Conservation (phyloP, 1,284 basidiomycete species). For the Cystobasidiaceae sp. region DNA sequence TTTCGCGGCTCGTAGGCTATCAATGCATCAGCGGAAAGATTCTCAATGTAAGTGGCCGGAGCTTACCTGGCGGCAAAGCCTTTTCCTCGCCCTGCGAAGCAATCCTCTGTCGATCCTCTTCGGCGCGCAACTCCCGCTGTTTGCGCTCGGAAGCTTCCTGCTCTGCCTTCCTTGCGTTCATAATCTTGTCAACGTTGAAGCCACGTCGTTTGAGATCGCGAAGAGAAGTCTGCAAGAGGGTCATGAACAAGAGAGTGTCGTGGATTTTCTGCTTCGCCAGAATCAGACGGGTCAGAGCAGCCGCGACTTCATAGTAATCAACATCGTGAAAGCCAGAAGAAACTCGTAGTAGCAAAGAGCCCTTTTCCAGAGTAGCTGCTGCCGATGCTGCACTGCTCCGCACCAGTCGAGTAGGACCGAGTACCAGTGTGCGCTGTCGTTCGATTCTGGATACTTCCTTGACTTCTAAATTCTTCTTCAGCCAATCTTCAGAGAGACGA, state of each 20-base stretch:
- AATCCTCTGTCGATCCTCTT: slow-evolving; percentile 34
- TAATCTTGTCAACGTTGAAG: slow-evolving; percentile 76
- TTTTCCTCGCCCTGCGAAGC: background rate
- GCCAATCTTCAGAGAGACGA: slow-evolving; percentile 63
- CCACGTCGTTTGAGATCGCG: slow-evolving; percentile 76
- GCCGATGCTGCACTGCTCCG: slow-evolving; percentile 60
- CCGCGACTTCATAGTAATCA: slow-evolving; percentile 89
- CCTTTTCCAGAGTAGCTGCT: slow-evolving; percentile 58
- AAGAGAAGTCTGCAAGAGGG: slow-evolving; percentile 84
- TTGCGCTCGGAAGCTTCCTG: slow-evolving; percentile 55
- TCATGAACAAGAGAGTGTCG: slow-evolving; percentile 82
- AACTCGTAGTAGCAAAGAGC: slow-evolving; percentile 69
- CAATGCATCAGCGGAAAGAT: too few relatives aligned
- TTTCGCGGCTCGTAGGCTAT: background rate
- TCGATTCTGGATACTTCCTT: slow-evolving; percentile 39
- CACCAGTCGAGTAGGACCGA: background rate
- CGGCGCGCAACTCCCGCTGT: slow-evolving; percentile 41
- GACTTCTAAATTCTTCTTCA: slow-evolving; percentile 63
- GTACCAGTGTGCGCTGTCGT: slow-evolving; percentile 3
- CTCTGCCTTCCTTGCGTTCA: slow-evolving; percentile 75
- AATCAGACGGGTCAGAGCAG: slow-evolving; percentile 67
- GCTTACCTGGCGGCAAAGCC: background rate
- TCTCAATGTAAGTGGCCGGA: background rate
- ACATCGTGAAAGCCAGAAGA: slow-evolving; percentile 61
- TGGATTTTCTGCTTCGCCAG: slow-evolving; percentile 64